Conservation (phyloP, 176 grass and related monocot genomes). For the Aegilops umbellulata region DNA sequence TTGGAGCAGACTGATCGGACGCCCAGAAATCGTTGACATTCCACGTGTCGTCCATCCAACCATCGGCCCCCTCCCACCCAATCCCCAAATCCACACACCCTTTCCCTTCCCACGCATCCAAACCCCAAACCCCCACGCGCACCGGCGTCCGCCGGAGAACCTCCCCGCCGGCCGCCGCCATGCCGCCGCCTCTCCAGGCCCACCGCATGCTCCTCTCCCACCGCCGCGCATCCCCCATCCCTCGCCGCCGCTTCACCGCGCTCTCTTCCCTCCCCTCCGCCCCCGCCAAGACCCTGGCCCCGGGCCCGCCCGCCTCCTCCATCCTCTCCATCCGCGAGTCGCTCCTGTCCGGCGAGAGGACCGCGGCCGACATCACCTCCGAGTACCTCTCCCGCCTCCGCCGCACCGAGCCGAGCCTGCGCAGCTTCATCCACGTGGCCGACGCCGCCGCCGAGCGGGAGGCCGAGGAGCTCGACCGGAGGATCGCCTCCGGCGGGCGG, state of each 20-base stretch:
- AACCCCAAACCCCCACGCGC: constrained; percentile 19
- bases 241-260: constrained; percentile 36
- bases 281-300: constrained; percentile 34
- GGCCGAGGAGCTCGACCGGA: constrained; percentile 66
- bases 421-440: constrained; percentile 87
- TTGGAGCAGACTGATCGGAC: neutral
- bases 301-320: constrained; percentile 31
- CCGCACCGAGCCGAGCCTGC: constrained; percentile 71
- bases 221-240: constrained; percentile 23
- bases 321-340: constrained; percentile 71
- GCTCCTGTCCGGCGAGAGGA: constrained; percentile 67
- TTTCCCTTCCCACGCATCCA: neutral
- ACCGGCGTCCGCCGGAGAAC: constrained; percentile 25
- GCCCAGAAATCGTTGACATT: neutral
- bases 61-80: neutral
- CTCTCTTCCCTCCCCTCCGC: constrained; percentile 49
- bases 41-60: constrained; percentile 24
- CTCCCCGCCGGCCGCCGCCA: constrained; percentile 31
- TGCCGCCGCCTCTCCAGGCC: constrained; percentile 66
- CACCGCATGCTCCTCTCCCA: constrained; percentile 61
- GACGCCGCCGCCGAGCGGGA: constrained; percentile 60
- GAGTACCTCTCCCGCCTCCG: constrained; percentile 85
- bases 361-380: constrained; percentile 56
- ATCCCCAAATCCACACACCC: constrained; percentile 28
- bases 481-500: constrained; percentile 48